A percentile compares a stretch with the other conserved stretches of the same genome.
phyloP scores from a whole-genome alignment of 768 basidiomycete genomes.

The Psilocybe sp. region DNA sequence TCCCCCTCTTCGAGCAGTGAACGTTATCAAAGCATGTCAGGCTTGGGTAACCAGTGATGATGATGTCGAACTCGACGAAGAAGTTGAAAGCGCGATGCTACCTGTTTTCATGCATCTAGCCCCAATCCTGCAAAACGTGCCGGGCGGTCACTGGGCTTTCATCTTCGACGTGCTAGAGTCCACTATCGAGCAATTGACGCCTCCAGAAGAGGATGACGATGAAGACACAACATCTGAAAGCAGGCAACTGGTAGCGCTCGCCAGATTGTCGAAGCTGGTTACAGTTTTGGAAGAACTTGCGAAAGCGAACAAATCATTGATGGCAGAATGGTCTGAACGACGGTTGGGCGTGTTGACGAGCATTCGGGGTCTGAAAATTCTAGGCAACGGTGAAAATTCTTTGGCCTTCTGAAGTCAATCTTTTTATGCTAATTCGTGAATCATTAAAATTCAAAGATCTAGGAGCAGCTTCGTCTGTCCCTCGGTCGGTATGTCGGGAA shows the following conservation, averaged over 20 bases:
- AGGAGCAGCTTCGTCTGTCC: constrained; percentile 30
- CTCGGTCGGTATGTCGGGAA: constrained; percentile 66
- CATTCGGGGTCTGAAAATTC: constrained; percentile 59
- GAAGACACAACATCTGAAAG: constrained; percentile 43
- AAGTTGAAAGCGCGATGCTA: constrained; percentile 76
- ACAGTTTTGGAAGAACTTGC: constrained; percentile 67
- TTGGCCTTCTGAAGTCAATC: neutral
- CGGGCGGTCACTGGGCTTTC: constrained; percentile 90
- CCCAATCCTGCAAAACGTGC: constrained; percentile 83
- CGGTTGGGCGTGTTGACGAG: constrained; percentile 49
- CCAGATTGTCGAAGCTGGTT: constrained; percentile 68
- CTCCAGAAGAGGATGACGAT: constrained; percentile 7
- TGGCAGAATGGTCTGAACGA: constrained; percentile 65
- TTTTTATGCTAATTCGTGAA: neutral
- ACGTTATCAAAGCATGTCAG: constrained; percentile 81
- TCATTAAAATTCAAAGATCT: constrained; percentile 9
- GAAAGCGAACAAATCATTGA: constrained; percentile 68
- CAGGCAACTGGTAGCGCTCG: constrained; percentile 55
- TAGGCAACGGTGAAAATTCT: constrained; percentile 44
- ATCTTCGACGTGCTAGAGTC: constrained; percentile 87
- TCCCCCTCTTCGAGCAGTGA: constrained; percentile 80
- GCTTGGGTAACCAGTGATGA: constrained; percentile 73
- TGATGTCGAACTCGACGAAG: constrained; percentile 71
- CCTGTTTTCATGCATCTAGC: constrained; percentile 71
- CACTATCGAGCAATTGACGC: constrained; percentile 59